A percentile compares a stretch with the other conserved stretches of the same genome.
These are phyloP conservation scores for Ottelia alismoides DNA, from an alignment of 106 monocot genomes.

Conservation along the genomic window DNA sequence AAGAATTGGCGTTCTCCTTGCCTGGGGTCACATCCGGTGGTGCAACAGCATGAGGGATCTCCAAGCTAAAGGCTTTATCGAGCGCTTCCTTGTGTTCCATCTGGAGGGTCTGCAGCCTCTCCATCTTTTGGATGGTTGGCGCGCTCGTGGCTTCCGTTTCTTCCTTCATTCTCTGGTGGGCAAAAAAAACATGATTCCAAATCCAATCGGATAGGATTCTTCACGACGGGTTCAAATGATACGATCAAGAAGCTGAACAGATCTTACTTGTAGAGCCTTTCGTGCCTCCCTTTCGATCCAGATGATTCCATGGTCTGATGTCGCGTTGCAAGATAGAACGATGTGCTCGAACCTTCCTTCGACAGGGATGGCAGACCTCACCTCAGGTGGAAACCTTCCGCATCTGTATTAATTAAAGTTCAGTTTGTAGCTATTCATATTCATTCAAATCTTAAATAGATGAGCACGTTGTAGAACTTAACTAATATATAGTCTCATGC, in stretches of 20 bases:
- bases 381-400: slow-evolving; percentile 76
- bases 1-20: not conserved
- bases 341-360: slow-evolving; percentile 86
- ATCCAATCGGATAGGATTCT: no score
- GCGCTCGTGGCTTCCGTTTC: slow-evolving; percentile 7
- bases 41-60: slow-evolving; percentile 51
- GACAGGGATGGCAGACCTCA: slow-evolving; percentile 77
- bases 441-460: no score
- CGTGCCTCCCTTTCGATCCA: slow-evolving; percentile 69
- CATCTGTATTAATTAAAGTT: slow-evolving; percentile 50
- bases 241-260: no score
- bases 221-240: no score
- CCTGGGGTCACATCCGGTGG: slow-evolving; percentile 12
- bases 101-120: slow-evolving; percentile 49
- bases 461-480: no score
- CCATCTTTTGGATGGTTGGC: slow-evolving; percentile 60
- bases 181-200: no score
- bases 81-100: slow-evolving; percentile 72
- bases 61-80: slow-evolving; percentile 45
- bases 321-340: slow-evolving; percentile 69
- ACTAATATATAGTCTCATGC: no score
- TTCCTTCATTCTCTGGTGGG: slow-evolving; percentile 49
- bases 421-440: no score
- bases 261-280: slow-evolving; percentile 59
- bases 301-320: slow-evolving; percentile 65